A percentile compares a stretch with the other conserved stretches of the same genome.
Conservation (phyloP, 805 yeast genomes). For the Ogataea angusta region DNA sequence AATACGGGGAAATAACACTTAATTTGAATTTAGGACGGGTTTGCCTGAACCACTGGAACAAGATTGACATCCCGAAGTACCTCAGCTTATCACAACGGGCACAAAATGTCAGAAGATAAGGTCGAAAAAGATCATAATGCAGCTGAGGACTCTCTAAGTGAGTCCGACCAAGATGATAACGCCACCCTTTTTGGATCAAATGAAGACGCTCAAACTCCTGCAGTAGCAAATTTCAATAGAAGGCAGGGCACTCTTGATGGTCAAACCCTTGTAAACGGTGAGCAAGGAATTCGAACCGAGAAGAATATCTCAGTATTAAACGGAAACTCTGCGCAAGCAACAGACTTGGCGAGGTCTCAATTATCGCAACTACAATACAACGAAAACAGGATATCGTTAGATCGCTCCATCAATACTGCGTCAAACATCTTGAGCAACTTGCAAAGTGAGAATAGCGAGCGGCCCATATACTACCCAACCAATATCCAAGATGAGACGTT, state of each 20-base stretch:
- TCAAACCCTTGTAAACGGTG: constrained; percentile 27
- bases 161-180: constrained; percentile 19
- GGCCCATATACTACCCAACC: constrained; percentile 66
- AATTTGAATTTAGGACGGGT: too few relatives aligned
- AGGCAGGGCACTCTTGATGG: constrained; percentile 27
- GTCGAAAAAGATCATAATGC: neutral
- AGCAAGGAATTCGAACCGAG: constrained; percentile 4
- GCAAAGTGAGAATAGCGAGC: constrained; percentile 49
- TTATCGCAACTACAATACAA: constrained; percentile 75
- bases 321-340: constrained; percentile 20
- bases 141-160: neutral
- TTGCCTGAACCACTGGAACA: too few relatives aligned
- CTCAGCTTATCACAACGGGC: too few relatives aligned
- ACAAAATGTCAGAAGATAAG: constrained; percentile 6
- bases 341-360: constrained; percentile 41
- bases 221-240: constrained; percentile 21
- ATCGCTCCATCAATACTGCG: constrained; percentile 55
- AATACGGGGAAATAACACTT: constrained; percentile 1
- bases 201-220: constrained; percentile 13
- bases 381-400: constrained; percentile 62
- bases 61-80: too few relatives aligned
- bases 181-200: constrained; percentile 21
- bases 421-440: constrained; percentile 50
- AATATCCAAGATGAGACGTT: constrained; percentile 32
- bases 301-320: constrained; percentile 15